Evolutionary conservation across 2,329 filamentous ascomycete species (phyloP).

Genomic region (Aspergillus brunneoviolaceus): DNA sequence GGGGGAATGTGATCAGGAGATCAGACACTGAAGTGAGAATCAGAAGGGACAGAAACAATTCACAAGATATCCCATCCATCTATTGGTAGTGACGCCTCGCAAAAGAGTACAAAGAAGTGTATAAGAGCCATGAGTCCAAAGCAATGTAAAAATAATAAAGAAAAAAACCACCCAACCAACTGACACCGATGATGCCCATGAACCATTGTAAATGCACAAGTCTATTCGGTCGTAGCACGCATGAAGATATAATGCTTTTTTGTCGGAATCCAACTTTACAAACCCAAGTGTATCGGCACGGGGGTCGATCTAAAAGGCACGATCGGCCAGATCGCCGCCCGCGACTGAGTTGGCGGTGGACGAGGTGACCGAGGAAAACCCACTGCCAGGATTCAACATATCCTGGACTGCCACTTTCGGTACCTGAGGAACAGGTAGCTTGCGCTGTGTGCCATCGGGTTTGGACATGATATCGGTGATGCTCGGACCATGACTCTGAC

Average conservation of each 20-base stretch:
- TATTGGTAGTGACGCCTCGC: slow-evolving; percentile 26
- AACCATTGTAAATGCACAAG: slow-evolving; percentile 40
- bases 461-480: slow-evolving; percentile 91
- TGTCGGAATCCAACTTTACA: slow-evolving; percentile 15
- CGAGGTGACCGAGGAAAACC: slow-evolving; percentile 71
- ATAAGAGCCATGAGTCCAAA: slow-evolving; percentile 2
- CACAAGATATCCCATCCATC: slow-evolving; percentile 26
- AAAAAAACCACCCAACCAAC: slow-evolving; percentile 20
- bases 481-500: slow-evolving; percentile 65
- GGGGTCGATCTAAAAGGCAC: slow-evolving; percentile 37
- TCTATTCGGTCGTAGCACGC: slow-evolving; percentile 42
- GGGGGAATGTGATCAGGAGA: neutral
- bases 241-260: slow-evolving; percentile 25
- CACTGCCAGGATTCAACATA: slow-evolving; percentile 67
- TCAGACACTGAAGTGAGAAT: slow-evolving; percentile 7
- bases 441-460: slow-evolving; percentile 81
- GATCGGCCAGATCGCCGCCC: slow-evolving; percentile 66
- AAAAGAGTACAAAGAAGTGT: slow-evolving; percentile 20
- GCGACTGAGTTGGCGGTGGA: slow-evolving; percentile 76
- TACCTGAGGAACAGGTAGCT: slow-evolving; percentile 84
- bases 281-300: slow-evolving; percentile 4
- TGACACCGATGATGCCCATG: slow-evolving; percentile 41
- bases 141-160: slow-evolving; percentile 3
- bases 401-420: slow-evolving; percentile 87
- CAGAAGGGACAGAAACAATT: slow-evolving; percentile 13